phyloP scores from a whole-genome alignment of 345 rosid species.

The Lepidium aucheri region DNA sequence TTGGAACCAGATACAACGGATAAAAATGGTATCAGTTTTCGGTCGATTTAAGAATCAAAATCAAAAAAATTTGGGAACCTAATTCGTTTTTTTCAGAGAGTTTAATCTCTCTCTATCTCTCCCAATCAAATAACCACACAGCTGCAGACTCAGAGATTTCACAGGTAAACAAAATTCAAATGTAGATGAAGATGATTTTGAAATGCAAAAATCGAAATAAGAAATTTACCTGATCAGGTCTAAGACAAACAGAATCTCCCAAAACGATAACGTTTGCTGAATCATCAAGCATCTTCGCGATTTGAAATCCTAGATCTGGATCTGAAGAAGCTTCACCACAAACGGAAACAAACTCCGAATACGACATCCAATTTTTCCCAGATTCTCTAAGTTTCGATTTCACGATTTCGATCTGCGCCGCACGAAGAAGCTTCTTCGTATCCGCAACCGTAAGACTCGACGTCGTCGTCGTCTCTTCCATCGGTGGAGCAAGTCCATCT shows the following conservation, averaged over 20 bases:
- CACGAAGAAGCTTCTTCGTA: slow-evolving; percentile 68
- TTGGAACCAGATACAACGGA: slow-evolving; percentile 20
- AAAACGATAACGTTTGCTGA: slow-evolving; percentile 73
- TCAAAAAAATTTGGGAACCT: slow-evolving; percentile 15
- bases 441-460: slow-evolving; percentile 46
- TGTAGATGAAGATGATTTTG: background rate
- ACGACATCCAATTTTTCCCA: slow-evolving; percentile 49
- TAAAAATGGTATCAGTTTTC: slow-evolving; percentile 29
- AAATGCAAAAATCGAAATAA: background rate
- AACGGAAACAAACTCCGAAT: slow-evolving; percentile 51
- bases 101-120: slow-evolving; percentile 14
- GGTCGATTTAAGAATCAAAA: slow-evolving; percentile 3
- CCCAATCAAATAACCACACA: slow-evolving; percentile 20
- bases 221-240: slow-evolving; percentile 73
- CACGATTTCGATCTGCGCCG: slow-evolving; percentile 61
- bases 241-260: slow-evolving; percentile 58
- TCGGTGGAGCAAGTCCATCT: slow-evolving; percentile 36
- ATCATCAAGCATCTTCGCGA: slow-evolving; percentile 67
- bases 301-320: slow-evolving; percentile 41
- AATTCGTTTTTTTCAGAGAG: slow-evolving; percentile 14
- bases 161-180: background rate
- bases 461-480: slow-evolving; percentile 5
- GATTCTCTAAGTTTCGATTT: slow-evolving; percentile 56
- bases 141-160: slow-evolving; percentile 22
- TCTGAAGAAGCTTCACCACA: slow-evolving; percentile 63